Percentiles rank a stretch among this genome's conserved stretches.
Evolutionary conservation across 371 early-diverging fungal species (phyloP).

Genomic region (Globomyces sp.): DNA sequence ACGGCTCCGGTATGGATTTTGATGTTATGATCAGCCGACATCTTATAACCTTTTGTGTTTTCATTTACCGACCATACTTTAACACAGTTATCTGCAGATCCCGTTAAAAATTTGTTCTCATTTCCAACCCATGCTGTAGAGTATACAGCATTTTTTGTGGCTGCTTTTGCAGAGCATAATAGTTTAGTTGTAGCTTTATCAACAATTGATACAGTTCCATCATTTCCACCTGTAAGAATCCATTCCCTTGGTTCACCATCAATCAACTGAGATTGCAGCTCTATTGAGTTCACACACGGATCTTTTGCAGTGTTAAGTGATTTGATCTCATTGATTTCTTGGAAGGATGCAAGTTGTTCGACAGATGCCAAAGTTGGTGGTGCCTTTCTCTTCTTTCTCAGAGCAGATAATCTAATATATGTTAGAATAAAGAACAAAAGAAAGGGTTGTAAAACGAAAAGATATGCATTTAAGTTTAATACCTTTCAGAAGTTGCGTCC

Average conservation of each 20-base stretch:
- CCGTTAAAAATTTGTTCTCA: slow-evolving; percentile 60
- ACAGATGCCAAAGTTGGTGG: slow-evolving; percentile 63
- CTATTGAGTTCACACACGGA: slow-evolving; percentile 64
- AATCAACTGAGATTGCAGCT: slow-evolving; percentile 31
- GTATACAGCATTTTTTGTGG: slow-evolving; percentile 70
- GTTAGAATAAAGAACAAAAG: not conserved
- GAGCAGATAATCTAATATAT: slow-evolving; percentile 54
- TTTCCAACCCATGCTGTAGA: slow-evolving; percentile 63
- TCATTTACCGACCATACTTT: slow-evolving; percentile 66
- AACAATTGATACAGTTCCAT: slow-evolving; percentile 58
- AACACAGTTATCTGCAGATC: slow-evolving; percentile 79
- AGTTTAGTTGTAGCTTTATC: slow-evolving; percentile 54
- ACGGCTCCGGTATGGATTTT: slow-evolving; percentile 70
- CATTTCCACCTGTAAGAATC: slow-evolving; percentile 78
- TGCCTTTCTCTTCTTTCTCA: slow-evolving; percentile 83
- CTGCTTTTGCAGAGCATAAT: slow-evolving; percentile 72
- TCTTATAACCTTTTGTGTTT: slow-evolving; percentile 26
- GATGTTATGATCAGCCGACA: slow-evolving; percentile 55
- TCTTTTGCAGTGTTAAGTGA: slow-evolving; percentile 66
- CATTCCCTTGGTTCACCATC: slow-evolving; percentile 56
- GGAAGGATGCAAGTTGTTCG: slow-evolving; percentile 64
- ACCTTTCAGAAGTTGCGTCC: slow-evolving; percentile 58
- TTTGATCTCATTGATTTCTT: slow-evolving; percentile 50
- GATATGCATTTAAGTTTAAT: not conserved
- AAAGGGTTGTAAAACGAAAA: too few relatives aligned